Evolutionary conservation across 805 yeast species (phyloP).

Genomic region (Ogataea sp.): DNA sequence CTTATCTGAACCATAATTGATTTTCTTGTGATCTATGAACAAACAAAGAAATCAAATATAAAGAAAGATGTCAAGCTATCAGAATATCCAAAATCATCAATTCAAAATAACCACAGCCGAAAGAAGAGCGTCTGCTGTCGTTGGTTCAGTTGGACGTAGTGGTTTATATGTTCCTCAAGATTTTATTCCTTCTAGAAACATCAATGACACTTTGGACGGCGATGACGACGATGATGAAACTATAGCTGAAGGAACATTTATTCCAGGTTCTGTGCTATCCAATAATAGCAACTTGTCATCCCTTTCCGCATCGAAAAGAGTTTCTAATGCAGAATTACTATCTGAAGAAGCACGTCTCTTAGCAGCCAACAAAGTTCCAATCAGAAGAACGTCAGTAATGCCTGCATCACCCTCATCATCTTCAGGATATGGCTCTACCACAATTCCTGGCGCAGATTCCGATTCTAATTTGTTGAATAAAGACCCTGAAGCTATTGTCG

Average conservation of each 20-base stretch:
- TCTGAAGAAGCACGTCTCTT: slow-evolving; percentile 22
- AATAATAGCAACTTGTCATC: too few relatives aligned
- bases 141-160: slow-evolving; percentile 43
- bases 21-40: neutral
- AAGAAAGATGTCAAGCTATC: neutral
- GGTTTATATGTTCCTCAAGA: slow-evolving; percentile 46
- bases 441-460: neutral
- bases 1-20: too few relatives aligned
- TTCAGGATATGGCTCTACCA: slow-evolving; percentile 5
- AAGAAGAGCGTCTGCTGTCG: slow-evolving; percentile 44
- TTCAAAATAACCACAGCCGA: slow-evolving; percentile 37
- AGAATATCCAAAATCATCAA: slow-evolving; percentile 11
- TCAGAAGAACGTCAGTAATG: slow-evolving; percentile 8
- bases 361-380: slow-evolving; percentile 19
- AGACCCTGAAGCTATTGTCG: slow-evolving; percentile 18
- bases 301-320: neutral
- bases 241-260: too few relatives aligned
- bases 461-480: slow-evolving; percentile 2
- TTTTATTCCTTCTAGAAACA: slow-evolving; percentile 20
- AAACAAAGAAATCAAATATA: neutral
- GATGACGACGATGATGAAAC: neutral
- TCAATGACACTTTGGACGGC: slow-evolving; percentile 1
- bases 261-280: neutral
- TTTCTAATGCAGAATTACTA: slow-evolving; percentile 5
- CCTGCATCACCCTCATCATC: neutral